Evolutionary conservation across 441 rosid species (phyloP), one percentile per base, ranked within the genome.

Genomic region (Capsella rubella): DNA sequence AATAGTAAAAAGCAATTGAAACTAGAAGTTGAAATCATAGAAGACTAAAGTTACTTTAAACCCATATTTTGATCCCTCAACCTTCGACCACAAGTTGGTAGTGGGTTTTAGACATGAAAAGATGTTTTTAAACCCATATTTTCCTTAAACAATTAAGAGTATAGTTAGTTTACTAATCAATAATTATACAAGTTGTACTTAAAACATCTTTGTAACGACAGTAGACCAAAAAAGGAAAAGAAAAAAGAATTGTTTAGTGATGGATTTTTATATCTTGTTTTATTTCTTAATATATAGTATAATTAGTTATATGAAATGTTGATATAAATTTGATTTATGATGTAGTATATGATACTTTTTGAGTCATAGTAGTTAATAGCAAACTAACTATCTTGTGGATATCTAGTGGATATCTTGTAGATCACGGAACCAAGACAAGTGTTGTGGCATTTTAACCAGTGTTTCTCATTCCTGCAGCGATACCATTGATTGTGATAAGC

Each of bases 401-500:
- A 21, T 21, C 2, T 21, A 1, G 25, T 21, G 25, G 25, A 29
- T 35, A 9, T 16, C 15, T 35, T 35, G 45, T 35, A 10, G 11
- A 3, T 35, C 15, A 35, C n/a, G 43, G 0, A 1, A 49, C 49
- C 49, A 3, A 56, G 13, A 1, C 15, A 37, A 5, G 25, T 49
- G 12, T 8, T 49, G 53, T 49, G 12, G 27, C 3, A 18, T 60
- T 2, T 82, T 82, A 94, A 74, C 97, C 94, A 0, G 97, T 89
- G 80, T 89, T 92, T 81, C 94, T 87, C 97, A 90, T 95, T 27
- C 97, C 97, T 18, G 99, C 97, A 60, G 97, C 99, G 39, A 95
- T 95, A 27, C 97, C 97, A 29, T 92, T 90, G 18, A 92, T 88
- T 34, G 97, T 92, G 79, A 95, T 90, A 29, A 88, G 96, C 82